Evolutionary conservation across 805 yeast species (phyloP).

Genomic region (Yarrowia sp.): DNA sequence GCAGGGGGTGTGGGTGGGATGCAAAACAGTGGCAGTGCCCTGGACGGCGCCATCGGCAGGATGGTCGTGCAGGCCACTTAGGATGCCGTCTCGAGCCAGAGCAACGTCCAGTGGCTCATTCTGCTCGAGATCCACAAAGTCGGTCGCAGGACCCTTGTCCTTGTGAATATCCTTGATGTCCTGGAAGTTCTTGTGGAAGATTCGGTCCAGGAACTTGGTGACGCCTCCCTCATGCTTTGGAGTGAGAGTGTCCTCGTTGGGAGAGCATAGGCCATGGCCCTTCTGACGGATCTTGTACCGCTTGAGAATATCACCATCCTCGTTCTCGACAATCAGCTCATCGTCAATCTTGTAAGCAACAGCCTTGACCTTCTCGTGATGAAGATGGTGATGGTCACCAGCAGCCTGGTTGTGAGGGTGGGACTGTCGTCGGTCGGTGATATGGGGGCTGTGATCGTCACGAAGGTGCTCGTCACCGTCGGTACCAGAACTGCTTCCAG

Average conservation of each 20-base stretch:
- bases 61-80: not conserved
- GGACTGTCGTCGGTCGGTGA: not conserved
- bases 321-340: constrained; percentile 77
- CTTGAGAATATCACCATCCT: constrained; percentile 86
- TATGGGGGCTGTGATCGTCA: constrained; percentile 3
- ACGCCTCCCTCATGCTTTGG: constrained; percentile 6
- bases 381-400: constrained; percentile 4
- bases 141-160: constrained; percentile 14
- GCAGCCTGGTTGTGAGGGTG: constrained; percentile 1
- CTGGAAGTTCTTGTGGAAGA: constrained; percentile 6
- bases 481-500: constrained; percentile 25
- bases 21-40: not conserved
- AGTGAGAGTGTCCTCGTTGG: not conserved
- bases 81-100: constrained; percentile 3
- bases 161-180: constrained; percentile 11
- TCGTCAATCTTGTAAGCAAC: constrained; percentile 80
- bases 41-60: constrained; percentile 3
- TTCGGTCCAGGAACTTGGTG: not conserved
- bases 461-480: not conserved
- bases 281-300: constrained; percentile 59
- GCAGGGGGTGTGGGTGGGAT: constrained; percentile 16
- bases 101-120: constrained; percentile 20
- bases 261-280: not conserved
- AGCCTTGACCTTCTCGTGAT: constrained; percentile 38
- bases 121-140: constrained; percentile 18